Conservation (phyloP, 1,139 yeast genomes). For the Taiozyma sp. region DNA sequence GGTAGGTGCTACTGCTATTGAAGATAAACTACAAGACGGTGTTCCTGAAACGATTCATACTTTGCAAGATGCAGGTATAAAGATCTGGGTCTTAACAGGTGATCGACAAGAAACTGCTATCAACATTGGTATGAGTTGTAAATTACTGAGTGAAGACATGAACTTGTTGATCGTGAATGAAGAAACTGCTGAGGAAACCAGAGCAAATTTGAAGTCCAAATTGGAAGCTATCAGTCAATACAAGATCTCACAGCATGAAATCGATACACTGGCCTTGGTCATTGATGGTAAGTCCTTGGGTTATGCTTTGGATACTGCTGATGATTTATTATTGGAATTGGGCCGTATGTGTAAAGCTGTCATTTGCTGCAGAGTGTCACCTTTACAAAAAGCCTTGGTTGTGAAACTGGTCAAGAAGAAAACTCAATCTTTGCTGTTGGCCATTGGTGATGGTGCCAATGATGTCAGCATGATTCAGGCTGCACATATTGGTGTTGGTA, state of each 20-base stretch:
- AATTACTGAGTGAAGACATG: constrained; percentile 93
- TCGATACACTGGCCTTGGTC: constrained; percentile 81
- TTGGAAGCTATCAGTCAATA: constrained; percentile 70
- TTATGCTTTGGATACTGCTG: constrained; percentile 82
- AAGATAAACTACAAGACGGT: constrained; percentile 95
- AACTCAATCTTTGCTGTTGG: constrained; percentile 72
- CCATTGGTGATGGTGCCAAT: constrained; percentile 98
- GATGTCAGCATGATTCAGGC: constrained; percentile 99
- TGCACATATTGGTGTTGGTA: constrained; percentile 98
- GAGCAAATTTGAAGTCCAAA: constrained; percentile 67
- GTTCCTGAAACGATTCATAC: constrained; percentile 97
- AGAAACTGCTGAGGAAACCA: constrained; percentile 70
- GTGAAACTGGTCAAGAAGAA: constrained; percentile 88
- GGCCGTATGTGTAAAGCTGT: constrained; percentile 93
- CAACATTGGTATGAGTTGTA: constrained; percentile 97
- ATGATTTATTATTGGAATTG: constrained; percentile 70
- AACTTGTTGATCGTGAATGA: constrained; percentile 86
- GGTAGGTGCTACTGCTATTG: constrained; percentile 97
- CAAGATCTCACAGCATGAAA: constrained; percentile 58
- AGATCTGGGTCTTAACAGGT: constrained; percentile 97
- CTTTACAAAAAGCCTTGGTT: constrained; percentile 93
- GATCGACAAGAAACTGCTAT: constrained; percentile 99
- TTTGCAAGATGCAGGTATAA: constrained; percentile 93
- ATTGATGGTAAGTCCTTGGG: constrained; percentile 92
- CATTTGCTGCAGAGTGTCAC: constrained; percentile 96